Conservation (phyloP, 176 grass and related monocot species). For the Chrysopogon serrulatus region DNA sequence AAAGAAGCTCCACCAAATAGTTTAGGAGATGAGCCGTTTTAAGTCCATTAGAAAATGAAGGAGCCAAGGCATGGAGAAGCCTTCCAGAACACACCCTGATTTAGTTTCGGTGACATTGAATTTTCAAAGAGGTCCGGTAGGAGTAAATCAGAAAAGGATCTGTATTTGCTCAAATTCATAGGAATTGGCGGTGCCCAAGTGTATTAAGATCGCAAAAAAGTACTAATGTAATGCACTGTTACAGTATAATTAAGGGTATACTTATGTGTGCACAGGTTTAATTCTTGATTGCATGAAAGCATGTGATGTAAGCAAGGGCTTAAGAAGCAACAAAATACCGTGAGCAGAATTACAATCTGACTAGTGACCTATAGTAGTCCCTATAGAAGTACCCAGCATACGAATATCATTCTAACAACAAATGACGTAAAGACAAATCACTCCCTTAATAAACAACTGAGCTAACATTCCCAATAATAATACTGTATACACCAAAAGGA, state of each 20-base stretch:
- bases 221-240: conserved; percentile 8
- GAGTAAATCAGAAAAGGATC: conserved; percentile 37
- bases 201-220: conserved; percentile 19
- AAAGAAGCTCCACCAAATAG: too few species aligned
- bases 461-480: neutral
- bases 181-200: neutral
- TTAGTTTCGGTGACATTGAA: conserved; percentile 28
- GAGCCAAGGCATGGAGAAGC: too few species aligned
- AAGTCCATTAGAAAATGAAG: too few species aligned
- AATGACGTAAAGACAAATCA: neutral
- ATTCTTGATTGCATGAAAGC: neutral
- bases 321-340: neutral
- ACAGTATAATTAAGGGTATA: conserved; percentile 15
- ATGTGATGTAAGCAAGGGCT: neutral
- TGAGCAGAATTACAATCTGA: neutral
- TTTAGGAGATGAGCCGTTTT: too few species aligned
- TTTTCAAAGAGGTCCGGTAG: conserved; percentile 41
- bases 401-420: neutral
- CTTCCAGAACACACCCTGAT: too few species aligned
- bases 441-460: neutral
- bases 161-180: conserved; percentile 37
- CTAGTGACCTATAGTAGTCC: neutral
- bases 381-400: neutral
- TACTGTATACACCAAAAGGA: neutral
- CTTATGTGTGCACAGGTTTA: neutral